phyloP scores from a whole-genome alignment of 2,329 filamentous ascomycete genomes.

The Simplicillium aogashimaense region DNA sequence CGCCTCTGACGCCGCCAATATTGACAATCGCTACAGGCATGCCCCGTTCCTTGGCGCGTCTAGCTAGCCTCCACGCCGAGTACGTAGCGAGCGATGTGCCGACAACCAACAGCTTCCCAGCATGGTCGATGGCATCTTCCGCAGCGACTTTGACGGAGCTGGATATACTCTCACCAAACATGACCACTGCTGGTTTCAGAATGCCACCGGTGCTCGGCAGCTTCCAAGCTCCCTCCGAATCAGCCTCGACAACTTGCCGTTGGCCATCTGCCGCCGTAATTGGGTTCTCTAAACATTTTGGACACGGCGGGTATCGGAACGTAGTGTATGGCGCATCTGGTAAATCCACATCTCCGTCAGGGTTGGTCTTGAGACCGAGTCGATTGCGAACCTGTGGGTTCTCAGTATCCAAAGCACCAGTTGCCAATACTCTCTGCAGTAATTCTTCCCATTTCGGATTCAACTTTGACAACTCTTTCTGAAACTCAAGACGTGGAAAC shows the following conservation, averaged over 20 bases:
- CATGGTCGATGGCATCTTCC: slow-evolving; percentile 69
- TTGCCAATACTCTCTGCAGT: slow-evolving; percentile 58
- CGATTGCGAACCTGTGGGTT: slow-evolving; percentile 59
- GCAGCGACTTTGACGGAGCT: slow-evolving; percentile 60
- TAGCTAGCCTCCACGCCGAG: slow-evolving; percentile 84
- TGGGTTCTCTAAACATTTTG: slow-evolving; percentile 60
- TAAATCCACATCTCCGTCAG: slow-evolving; percentile 89
- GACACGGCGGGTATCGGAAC: slow-evolving; percentile 87
- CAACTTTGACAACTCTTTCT: slow-evolving; percentile 61
- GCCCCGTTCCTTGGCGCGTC: slow-evolving; percentile 67
- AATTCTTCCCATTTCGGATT: slow-evolving; percentile 84
- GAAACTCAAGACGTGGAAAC: slow-evolving; percentile 64
- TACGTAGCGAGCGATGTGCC: slow-evolving; percentile 92
- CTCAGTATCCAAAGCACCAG: slow-evolving; percentile 69
- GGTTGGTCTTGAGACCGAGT: slow-evolving; percentile 72
- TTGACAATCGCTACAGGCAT: slow-evolving; percentile 87
- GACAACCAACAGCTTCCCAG: slow-evolving; percentile 65
- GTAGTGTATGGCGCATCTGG: slow-evolving; percentile 79
- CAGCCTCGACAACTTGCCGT: slow-evolving; percentile 53
- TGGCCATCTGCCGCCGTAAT: slow-evolving; percentile 45
- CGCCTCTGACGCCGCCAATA: slow-evolving; percentile 71
- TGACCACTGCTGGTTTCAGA: slow-evolving; percentile 85
- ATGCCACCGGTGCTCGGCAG: slow-evolving; percentile 60
- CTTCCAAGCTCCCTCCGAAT: slow-evolving; percentile 72
- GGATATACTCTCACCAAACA: slow-evolving; percentile 90